Evolutionary conservation across 257 asterid species (phyloP).

Genomic region (Linderniella brevidens): DNA sequence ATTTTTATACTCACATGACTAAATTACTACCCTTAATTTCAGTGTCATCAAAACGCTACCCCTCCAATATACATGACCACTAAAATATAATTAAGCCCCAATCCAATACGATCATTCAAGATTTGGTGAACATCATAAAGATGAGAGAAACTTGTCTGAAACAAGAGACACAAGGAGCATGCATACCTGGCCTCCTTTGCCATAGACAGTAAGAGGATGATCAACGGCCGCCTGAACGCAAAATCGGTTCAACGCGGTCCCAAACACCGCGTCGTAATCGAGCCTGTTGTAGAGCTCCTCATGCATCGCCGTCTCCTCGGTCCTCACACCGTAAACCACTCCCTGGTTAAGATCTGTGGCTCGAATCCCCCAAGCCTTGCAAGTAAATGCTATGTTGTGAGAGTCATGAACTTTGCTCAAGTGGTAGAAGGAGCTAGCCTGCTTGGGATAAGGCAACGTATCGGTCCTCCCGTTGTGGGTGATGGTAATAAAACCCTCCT

Average conservation of each 20-base stretch:
- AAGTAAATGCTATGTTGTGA: constrained; percentile 79
- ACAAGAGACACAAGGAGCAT: too few relatives aligned
- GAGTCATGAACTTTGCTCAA: constrained; percentile 92
- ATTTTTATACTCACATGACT: too few relatives aligned
- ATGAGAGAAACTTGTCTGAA: too few relatives aligned
- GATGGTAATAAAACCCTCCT: constrained; percentile 83
- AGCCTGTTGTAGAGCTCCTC: constrained; percentile 70
- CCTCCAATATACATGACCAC: too few relatives aligned
- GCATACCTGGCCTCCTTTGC: constrained; percentile 98
- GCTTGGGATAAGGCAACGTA: constrained; percentile 90
- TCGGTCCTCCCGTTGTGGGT: constrained; percentile 88
- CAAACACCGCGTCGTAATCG: constrained; percentile 82
- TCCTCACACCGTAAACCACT: constrained; percentile 80
- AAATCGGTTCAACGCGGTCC: constrained; percentile 89
- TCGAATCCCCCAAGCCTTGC: constrained; percentile 94
- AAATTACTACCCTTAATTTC: too few relatives aligned
- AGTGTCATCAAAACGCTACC: too few relatives aligned
- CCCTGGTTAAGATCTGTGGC: constrained; percentile 96
- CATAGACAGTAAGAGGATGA: constrained; percentile 91
- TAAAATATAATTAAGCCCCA: too few relatives aligned
- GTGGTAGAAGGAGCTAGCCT: constrained; percentile 89
- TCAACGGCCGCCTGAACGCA: constrained; percentile 96
- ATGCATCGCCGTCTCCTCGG: constrained; percentile 82
- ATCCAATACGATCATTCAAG: too few relatives aligned
- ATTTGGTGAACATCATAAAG: too few relatives aligned